Percentiles rank a stretch among this genome's conserved stretches.
Evolutionary conservation across 805 yeast genomes (phyloP).

Genomic region (Pichia paraexigua): DNA sequence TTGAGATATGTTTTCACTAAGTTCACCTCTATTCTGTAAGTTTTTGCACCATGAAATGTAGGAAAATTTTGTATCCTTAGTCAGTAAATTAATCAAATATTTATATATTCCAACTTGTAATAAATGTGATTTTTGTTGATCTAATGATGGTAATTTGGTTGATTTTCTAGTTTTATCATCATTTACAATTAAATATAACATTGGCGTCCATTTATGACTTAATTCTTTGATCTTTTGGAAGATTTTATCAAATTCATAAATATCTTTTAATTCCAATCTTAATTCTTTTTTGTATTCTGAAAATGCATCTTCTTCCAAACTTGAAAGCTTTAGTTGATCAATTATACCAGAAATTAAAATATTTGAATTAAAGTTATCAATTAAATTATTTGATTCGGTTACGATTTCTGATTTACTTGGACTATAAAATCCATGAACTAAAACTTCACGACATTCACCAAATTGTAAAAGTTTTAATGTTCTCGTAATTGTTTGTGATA

Average conservation of each 20-base stretch:
- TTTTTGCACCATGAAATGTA: constrained; percentile 40
- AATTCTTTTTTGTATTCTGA: constrained; percentile 19
- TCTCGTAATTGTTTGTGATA: constrained; percentile 29
- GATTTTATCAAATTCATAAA: constrained; percentile 18
- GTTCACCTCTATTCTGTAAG: constrained; percentile 37
- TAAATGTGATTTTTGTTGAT: constrained; percentile 28
- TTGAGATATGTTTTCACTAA: constrained; percentile 32
- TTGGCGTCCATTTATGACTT: constrained; percentile 21
- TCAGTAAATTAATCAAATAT: constrained; percentile 36
- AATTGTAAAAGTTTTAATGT: constrained; percentile 33
- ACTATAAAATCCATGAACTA: constrained; percentile 45
- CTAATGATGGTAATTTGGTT: constrained; percentile 33
- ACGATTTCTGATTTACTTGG: neutral
- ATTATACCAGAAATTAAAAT: constrained; percentile 57
- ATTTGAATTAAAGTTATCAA: constrained; percentile 18
- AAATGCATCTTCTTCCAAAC: constrained; percentile 12
- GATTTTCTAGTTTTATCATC: constrained; percentile 58
- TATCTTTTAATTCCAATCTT: constrained; percentile 1
- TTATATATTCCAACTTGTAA: constrained; percentile 58
- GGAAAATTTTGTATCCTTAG: constrained; percentile 22
- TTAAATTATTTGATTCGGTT: neutral
- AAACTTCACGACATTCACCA: constrained; percentile 56
- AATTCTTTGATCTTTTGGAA: constrained; percentile 8
- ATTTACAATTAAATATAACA: constrained; percentile 30
- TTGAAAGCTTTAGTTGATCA: constrained; percentile 37